phyloP scores from a whole-genome alignment of 2,329 filamentous ascomycete species.

The Sphaerulina vaccinii region DNA sequence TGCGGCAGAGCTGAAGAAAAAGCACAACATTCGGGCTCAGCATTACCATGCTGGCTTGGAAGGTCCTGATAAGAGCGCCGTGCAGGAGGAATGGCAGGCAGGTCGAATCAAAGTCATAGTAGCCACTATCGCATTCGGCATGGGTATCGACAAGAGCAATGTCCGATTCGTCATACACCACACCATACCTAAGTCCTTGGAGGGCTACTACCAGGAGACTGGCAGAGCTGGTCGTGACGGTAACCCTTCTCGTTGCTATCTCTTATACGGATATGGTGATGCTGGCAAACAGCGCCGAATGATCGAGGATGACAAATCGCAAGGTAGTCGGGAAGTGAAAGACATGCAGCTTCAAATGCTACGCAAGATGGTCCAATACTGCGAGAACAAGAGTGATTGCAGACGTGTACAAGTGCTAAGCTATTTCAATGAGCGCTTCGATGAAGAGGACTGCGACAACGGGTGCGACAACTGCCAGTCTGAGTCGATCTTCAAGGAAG shows the following conservation, averaged over 20 bases:
- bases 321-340: constrained; percentile 76
- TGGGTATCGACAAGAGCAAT: constrained; percentile 99
- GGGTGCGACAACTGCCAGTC: constrained; percentile 89
- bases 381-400: constrained; percentile 85
- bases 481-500: constrained; percentile 65
- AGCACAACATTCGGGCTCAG: constrained; percentile 67
- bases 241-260: constrained; percentile 79
- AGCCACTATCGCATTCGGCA: constrained; percentile 96
- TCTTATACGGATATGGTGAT: constrained; percentile 84
- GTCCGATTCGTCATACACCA: constrained; percentile 96
- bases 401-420: constrained; percentile 80
- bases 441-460: constrained; percentile 65
- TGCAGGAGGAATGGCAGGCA: constrained; percentile 80
- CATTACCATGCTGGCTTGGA: constrained; percentile 85
- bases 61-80: constrained; percentile 62
- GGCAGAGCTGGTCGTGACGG: constrained; percentile 92
- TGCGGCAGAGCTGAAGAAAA: constrained; percentile 63
- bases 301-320: constrained; percentile 74
- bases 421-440: constrained; percentile 92
- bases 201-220: constrained; percentile 98
- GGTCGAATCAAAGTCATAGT: constrained; percentile 75
- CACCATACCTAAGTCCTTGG: constrained; percentile 86
- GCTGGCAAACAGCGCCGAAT: constrained; percentile 71
- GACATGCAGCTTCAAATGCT: constrained; percentile 83
- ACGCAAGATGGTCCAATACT: constrained; percentile 78